Percentiles rank a stretch among this genome's conserved stretches.
These are phyloP conservation scores for Friedmanniomyces endolithicus DNA, from an alignment of 495 filamentous ascomycete genomes.

Conservation along the genomic window DNA sequence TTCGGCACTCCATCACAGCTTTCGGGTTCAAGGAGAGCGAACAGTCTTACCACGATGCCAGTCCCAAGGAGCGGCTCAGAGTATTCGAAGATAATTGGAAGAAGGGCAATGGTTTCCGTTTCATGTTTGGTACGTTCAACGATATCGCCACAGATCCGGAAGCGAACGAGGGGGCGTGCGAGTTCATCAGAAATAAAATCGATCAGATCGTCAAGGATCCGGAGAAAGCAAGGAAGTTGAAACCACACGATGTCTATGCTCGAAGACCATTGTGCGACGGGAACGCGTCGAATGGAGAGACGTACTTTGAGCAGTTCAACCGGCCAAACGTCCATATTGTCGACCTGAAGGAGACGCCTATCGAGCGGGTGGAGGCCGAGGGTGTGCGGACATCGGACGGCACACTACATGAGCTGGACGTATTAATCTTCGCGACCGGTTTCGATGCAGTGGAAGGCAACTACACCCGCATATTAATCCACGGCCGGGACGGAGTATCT, in stretches of 20 bases:
- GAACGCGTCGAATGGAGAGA: conserved; percentile 12
- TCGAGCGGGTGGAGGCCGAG: not conserved
- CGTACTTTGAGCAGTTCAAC: conserved; percentile 22
- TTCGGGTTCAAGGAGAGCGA: conserved; percentile 19
- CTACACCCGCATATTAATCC: conserved; percentile 10
- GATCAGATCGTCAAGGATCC: conserved; percentile 20
- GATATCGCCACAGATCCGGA: conserved; percentile 17
- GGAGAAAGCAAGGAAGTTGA: conserved; percentile 17
- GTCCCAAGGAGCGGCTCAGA: conserved; percentile 10
- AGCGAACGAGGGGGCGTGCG: conserved; percentile 16
- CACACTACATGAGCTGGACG: conserved; percentile 13
- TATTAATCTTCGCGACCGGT: conserved; percentile 21
- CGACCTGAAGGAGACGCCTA: conserved; percentile 18
- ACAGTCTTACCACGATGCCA: conserved; percentile 10
- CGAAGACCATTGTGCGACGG: conserved; percentile 17
- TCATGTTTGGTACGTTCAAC: conserved; percentile 14
- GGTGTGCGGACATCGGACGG: conserved; percentile 12
- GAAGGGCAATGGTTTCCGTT: conserved; percentile 12
- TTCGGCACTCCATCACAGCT: conserved; percentile 5
- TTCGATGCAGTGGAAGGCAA: conserved; percentile 18
- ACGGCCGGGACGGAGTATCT: conserved; percentile 3
- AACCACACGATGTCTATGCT: conserved; percentile 17
- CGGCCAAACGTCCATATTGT: conserved; percentile 16
- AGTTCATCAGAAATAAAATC: conserved; percentile 17
- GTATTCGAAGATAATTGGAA: conserved; percentile 16